A percentile compares a stretch with the other conserved stretches of the same genome.
Evolutionary conservation across 306 rosid species (phyloP).

Genomic region (Gleditsia sinensis): DNA sequence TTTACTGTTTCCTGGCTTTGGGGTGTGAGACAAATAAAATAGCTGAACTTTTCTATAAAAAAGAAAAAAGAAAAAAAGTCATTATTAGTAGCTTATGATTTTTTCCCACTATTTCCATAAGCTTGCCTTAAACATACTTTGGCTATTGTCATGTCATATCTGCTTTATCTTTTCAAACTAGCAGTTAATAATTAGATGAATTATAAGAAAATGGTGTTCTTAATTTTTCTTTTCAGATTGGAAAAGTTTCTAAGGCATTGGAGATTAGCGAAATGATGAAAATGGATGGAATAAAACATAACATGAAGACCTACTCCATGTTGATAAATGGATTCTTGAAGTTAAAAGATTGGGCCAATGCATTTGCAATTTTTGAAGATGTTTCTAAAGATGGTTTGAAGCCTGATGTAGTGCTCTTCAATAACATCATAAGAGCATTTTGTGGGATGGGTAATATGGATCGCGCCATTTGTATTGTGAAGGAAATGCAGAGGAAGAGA

Average conservation of each 20-base stretch:
- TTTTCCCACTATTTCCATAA: neutral
- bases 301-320: slow-evolving; percentile 97
- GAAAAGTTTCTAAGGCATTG: slow-evolving; percentile 88
- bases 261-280: slow-evolving; percentile 81
- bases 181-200: neutral
- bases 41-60: neutral
- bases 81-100: slow-evolving; percentile 3
- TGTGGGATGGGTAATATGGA: slow-evolving; percentile 98
- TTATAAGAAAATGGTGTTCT: neutral
- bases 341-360: slow-evolving; percentile 98
- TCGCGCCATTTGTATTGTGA: slow-evolving; percentile 75
- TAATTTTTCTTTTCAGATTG: slow-evolving; percentile 63
- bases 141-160: neutral
- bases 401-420: slow-evolving; percentile 88
- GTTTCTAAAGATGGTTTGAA: slow-evolving; percentile 73
- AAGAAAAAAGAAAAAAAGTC: no score
- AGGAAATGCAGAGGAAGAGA: slow-evolving; percentile 83
- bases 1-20: neutral
- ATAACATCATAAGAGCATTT: slow-evolving; percentile 81
- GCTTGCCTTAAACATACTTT: neutral
- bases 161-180: neutral
- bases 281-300: slow-evolving; percentile 73
- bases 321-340: slow-evolving; percentile 84
- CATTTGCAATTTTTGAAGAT: slow-evolving; percentile 84
- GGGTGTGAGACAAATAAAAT: neutral